phyloP scores from a whole-genome alignment of 1,284 basidiomycete species.

The Pyrrhoderma lamaoense region DNA sequence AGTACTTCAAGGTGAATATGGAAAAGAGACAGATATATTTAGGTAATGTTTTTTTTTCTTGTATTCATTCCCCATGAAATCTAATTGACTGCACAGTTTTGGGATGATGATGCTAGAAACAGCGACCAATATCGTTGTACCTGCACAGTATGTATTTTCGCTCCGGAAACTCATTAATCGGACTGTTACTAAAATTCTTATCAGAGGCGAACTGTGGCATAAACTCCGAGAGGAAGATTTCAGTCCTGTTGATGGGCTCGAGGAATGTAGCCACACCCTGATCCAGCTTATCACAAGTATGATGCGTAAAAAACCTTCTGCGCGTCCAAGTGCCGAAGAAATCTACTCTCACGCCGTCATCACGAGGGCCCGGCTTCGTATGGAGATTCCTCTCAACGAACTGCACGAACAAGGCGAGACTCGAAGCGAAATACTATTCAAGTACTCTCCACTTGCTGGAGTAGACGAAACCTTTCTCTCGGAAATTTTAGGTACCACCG shows the following conservation, averaged over 20 bases:
- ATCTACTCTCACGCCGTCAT: constrained; percentile 65
- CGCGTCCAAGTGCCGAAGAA: constrained; percentile 52
- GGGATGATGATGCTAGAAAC: constrained; percentile 95
- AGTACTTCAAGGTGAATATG: constrained; percentile 86
- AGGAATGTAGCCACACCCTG: constrained; percentile 63
- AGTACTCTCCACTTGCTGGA: constrained; percentile 58
- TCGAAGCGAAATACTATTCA: constrained; percentile 34
- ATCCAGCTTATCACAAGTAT: constrained; percentile 66
- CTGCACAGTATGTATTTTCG: constrained; percentile 74
- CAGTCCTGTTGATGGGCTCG: constrained; percentile 64
- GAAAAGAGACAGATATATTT: constrained; percentile 94
- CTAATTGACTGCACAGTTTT: constrained; percentile 44
- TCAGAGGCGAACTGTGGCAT: constrained; percentile 88
- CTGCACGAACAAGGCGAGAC: constrained; percentile 35
- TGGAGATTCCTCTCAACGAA: constrained; percentile 46
- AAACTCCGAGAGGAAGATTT: constrained; percentile 90
- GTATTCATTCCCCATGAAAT: not conserved
- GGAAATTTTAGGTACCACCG: constrained; percentile 44
- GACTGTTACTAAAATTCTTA: constrained; percentile 8
- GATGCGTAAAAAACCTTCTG: constrained; percentile 67
- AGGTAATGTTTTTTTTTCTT: constrained; percentile 48
- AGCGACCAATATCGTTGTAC: constrained; percentile 92
- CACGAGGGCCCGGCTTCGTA: constrained; percentile 53
- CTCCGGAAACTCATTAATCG: not conserved
- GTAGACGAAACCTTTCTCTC: constrained; percentile 49